Percentiles rank a stretch among this genome's conserved stretches.
Conservation (phyloP, 2,329 filamentous ascomycete species). For the Diaporthe sp. region DNA sequence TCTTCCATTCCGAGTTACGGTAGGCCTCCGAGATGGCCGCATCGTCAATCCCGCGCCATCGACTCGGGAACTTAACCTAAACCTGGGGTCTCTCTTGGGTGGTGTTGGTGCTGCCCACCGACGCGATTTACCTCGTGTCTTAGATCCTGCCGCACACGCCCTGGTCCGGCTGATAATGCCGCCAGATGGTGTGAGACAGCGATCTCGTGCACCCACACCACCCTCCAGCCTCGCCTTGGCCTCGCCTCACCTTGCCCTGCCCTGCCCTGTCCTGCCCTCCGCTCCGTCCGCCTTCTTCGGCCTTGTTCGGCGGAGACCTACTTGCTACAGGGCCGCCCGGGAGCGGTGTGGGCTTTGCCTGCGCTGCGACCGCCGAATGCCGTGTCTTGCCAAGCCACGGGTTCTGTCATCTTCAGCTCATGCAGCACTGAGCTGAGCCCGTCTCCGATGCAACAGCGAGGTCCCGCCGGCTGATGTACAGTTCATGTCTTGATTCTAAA, state of each 20-base stretch:
- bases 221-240: slow-evolving; percentile 10
- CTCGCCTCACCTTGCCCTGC: slow-evolving; percentile 1
- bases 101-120: background rate
- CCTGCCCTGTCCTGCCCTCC: slow-evolving; percentile 1
- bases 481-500: slow-evolving; percentile 36
- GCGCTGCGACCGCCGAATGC: slow-evolving; percentile 25
- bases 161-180: slow-evolving; percentile 35
- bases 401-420: slow-evolving; percentile 35
- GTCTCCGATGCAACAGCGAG: slow-evolving; percentile 23
- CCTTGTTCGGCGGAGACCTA: slow-evolving; percentile 1
- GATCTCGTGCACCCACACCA: slow-evolving; percentile 22
- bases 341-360: slow-evolving; percentile 33
- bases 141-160: slow-evolving; percentile 27
- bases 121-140: slow-evolving; percentile 24
- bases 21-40: slow-evolving; percentile 39
- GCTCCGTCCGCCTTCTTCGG: slow-evolving; percentile 8
- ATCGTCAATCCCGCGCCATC: slow-evolving; percentile 31
- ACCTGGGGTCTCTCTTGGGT: background rate
- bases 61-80: slow-evolving; percentile 19
- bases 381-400: slow-evolving; percentile 26
- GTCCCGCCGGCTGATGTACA: slow-evolving; percentile 33
- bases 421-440: slow-evolving; percentile 31
- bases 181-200: slow-evolving; percentile 34
- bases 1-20: slow-evolving; percentile 38
- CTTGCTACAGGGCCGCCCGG: background rate